A percentile compares a stretch with the other conserved stretches of the same genome.
Conservation (phyloP, 1,139 yeast species). For the Protomyces arabidopsidicola region DNA sequence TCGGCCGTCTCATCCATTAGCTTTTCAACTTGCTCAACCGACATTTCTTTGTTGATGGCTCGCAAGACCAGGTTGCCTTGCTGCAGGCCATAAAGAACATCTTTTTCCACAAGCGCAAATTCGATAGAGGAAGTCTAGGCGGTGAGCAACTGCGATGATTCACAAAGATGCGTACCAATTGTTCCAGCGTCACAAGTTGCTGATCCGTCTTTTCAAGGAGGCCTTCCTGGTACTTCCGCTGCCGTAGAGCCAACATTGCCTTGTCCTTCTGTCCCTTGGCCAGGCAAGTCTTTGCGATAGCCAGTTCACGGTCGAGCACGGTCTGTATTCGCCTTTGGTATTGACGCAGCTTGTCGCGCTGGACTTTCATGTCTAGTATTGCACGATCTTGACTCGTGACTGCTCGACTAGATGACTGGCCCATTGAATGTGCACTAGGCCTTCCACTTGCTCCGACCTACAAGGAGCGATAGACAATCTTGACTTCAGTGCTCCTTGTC, state of each 20-base stretch:
- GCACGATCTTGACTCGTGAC: slow-evolving; percentile 83
- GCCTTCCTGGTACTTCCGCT: slow-evolving; percentile 75
- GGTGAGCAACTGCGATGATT: not conserved
- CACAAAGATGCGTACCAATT: slow-evolving; percentile 39
- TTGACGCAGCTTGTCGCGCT: slow-evolving; percentile 75
- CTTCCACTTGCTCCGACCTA: not conserved
- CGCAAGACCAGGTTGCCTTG: slow-evolving; percentile 75
- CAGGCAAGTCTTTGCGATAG: slow-evolving; percentile 56
- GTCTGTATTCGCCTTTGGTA: slow-evolving; percentile 60
- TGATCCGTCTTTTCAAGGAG: slow-evolving; percentile 63
- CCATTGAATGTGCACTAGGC: too few relatives aligned
- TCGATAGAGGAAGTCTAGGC: slow-evolving; percentile 54
- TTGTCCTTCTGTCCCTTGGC: slow-evolving; percentile 51
- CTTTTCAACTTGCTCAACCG: slow-evolving; percentile 70
- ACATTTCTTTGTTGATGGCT: slow-evolving; percentile 71
- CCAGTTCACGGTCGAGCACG: slow-evolving; percentile 55
- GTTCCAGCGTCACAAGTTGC: slow-evolving; percentile 74
- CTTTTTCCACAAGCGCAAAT: slow-evolving; percentile 81
- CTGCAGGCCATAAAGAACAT: slow-evolving; percentile 70
- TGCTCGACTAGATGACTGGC: slow-evolving; percentile 5
- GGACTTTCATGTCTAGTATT: slow-evolving; percentile 75
- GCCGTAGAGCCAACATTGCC: slow-evolving; percentile 68
- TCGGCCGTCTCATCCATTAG: slow-evolving; percentile 82
- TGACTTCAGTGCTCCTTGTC: not conserved
- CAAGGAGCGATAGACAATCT: not conserved